phyloP scores from a whole-genome alignment of 345 rosid genomes.

The Durio zibethinus region DNA sequence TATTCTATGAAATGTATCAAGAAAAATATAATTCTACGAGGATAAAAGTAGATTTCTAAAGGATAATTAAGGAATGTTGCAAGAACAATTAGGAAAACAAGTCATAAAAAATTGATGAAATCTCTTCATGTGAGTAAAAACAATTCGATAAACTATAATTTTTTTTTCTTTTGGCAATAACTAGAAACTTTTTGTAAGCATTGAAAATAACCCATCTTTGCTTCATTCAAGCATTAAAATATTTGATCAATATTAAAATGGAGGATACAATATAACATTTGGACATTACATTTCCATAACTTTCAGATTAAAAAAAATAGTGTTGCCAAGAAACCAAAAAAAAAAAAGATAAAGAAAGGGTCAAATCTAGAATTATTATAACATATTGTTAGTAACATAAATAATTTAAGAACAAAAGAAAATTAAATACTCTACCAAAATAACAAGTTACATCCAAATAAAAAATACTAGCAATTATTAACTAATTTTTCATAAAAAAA shows the following conservation, averaged over 20 bases:
- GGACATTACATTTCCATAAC: not conserved
- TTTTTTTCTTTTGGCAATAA: too few species aligned
- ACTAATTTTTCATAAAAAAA: too few species aligned
- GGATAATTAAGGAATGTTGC: not conserved
- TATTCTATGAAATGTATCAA: not conserved
- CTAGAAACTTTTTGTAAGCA: too few species aligned
- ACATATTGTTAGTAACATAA: too few species aligned
- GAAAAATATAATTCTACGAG: not conserved
- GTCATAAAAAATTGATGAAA: too few species aligned
- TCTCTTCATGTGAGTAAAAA: too few species aligned
- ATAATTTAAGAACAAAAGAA: too few species aligned
- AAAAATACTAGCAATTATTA: too few species aligned
- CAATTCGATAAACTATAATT: too few species aligned
- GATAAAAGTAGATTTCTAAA: not conserved
- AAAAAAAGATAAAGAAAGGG: not conserved
- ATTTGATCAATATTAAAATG: not conserved
- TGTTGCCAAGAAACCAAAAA: not conserved
- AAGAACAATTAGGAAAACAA: not conserved
- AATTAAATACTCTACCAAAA: too few species aligned
- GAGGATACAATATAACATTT: not conserved
- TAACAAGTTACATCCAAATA: too few species aligned
- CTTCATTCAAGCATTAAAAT: not conserved
- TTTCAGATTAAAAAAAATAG: not conserved
- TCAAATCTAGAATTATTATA: not conserved
- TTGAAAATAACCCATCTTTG: not conserved